Evolutionary conservation across 1,284 basidiomycete genomes (phyloP), one percentile per base, ranked within the genome.

Genomic region (Leccinum pachyderme): DNA sequence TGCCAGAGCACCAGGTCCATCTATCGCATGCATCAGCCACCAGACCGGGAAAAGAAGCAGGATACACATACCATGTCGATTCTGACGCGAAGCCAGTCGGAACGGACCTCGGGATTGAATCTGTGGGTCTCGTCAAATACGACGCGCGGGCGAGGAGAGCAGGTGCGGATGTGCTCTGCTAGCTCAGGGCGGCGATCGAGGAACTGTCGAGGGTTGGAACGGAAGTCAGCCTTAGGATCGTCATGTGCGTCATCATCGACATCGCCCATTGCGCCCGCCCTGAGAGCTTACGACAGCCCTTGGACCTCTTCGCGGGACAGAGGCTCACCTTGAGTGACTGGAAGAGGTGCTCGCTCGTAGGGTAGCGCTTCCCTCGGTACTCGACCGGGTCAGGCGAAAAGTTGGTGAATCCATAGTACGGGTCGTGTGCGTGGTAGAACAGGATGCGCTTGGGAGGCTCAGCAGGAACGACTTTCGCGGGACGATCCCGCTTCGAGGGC

Each of bases 331-430:
- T 75, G 59, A 75, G 67, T 24, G 74, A 70, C 52, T 75, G 74
- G 37, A 75, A 77, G 11, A 77, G 61, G 57, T 75, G 74, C 56
- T 76, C 75, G 56, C 72, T 74, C 12, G 75, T 77, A 2, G 75
- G 71, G 51, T 75, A 75, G 6, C 60, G 49, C 48, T 64, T 71
- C 29, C 71, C 75, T 18, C 56, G 58, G 59, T 74, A 75, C 28
- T 64, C 63, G 44, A 75, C 66, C 2, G 70, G 57, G 53, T 75
- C 74, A 6, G 67, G 58, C 5, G 75, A 76, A 58, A 76, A 75
- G 57, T 76, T 77, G 57, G 74, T 73, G 55, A 75, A 75, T 28
- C 71, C 68, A 49, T 74, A 70, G 59, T 71, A 61, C 9, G 73
- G 73, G 53, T 71, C 69, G 7, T 69, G 53, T 29, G 58, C 66